phyloP scores from a whole-genome alignment of 2,329 filamentous ascomycete genomes.

The Clonostachys solani region DNA sequence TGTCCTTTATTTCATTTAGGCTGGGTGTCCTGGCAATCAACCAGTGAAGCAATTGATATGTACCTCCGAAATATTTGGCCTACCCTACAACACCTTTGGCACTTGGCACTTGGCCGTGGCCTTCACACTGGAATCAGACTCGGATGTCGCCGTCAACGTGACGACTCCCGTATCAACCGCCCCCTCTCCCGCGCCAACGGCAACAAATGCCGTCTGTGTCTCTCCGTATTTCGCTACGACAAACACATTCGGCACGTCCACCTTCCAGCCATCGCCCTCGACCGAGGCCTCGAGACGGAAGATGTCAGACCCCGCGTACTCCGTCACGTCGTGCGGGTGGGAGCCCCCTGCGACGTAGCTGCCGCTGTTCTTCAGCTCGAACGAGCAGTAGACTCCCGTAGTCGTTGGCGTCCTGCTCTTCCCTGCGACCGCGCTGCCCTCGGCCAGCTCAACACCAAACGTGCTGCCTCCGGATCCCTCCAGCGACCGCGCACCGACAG shows the following conservation, averaged over 20 bases:
- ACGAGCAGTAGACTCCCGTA: constrained; percentile 35
- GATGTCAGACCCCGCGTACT: constrained; percentile 37
- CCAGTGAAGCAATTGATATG: no score
- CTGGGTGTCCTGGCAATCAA: no score
- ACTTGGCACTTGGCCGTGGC: constrained; percentile 24
- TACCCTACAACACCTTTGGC: constrained; percentile 8
- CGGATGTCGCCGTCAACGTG: constrained; percentile 37
- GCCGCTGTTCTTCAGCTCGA: constrained; percentile 41
- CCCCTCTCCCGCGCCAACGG: constrained; percentile 25
- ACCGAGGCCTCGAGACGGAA: constrained; percentile 39
- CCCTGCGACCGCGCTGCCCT: constrained; percentile 21
- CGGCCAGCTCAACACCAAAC: constrained; percentile 27
- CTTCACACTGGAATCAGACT: constrained; percentile 28
- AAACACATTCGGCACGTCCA: constrained; percentile 33
- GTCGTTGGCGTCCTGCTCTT: constrained; percentile 15
- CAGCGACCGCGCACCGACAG: constrained; percentile 38
- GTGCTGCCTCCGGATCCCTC: constrained; percentile 16
- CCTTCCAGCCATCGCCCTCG: constrained; percentile 38
- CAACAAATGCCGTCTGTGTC: constrained; percentile 30
- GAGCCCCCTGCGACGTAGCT: constrained; percentile 15
- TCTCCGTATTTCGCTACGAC: constrained; percentile 34
- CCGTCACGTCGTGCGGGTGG: constrained; percentile 26
- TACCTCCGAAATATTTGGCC: neutral
- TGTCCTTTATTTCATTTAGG: no score
- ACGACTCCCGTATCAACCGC: constrained; percentile 29